Evolutionary conservation across 192 early-diverging fungal genomes (phyloP).

Genomic region (Coemansia sp.): DNA sequence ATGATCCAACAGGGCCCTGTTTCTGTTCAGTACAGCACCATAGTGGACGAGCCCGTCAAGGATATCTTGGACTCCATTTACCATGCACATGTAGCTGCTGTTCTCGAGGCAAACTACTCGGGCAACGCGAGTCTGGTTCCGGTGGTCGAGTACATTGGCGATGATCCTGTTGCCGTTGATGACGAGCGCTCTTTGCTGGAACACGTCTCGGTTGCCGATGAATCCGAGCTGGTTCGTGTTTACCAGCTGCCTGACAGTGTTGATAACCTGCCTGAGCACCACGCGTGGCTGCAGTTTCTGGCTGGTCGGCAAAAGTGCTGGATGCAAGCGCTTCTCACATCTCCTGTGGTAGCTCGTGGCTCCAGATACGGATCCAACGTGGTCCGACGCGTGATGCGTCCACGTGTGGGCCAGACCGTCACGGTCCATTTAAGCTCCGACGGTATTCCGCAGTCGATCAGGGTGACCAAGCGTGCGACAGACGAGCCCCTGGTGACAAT

Average conservation of each 20-base stretch:
- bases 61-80: constrained; percentile 88
- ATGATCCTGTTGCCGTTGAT: background rate
- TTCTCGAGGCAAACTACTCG: constrained; percentile 74
- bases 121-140: constrained; percentile 66
- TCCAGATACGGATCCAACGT: constrained; percentile 62
- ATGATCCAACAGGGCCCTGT: constrained; percentile 90
- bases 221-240: background rate
- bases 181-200: background rate
- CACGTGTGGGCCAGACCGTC: constrained; percentile 57
- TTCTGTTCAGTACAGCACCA: constrained; percentile 72
- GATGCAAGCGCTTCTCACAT: constrained; percentile 79
- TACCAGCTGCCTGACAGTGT: constrained; percentile 3
- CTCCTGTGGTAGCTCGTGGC: constrained; percentile 72
- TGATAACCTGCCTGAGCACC: constrained; percentile 10
- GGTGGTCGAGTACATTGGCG: constrained; percentile 74
- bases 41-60: constrained; percentile 82
- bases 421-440: background rate
- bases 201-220: background rate
- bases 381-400: constrained; percentile 60
- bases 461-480: background rate
- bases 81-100: constrained; percentile 70
- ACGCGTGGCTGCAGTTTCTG: constrained; percentile 70
- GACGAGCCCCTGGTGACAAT: constrained; percentile 45
- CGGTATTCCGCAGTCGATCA: constrained; percentile 4
- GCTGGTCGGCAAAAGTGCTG: constrained; percentile 73